Base-by-base conservation (phyloP, 768 basidiomycete genomes). In the Xerocomellus dryophilus region DNA sequence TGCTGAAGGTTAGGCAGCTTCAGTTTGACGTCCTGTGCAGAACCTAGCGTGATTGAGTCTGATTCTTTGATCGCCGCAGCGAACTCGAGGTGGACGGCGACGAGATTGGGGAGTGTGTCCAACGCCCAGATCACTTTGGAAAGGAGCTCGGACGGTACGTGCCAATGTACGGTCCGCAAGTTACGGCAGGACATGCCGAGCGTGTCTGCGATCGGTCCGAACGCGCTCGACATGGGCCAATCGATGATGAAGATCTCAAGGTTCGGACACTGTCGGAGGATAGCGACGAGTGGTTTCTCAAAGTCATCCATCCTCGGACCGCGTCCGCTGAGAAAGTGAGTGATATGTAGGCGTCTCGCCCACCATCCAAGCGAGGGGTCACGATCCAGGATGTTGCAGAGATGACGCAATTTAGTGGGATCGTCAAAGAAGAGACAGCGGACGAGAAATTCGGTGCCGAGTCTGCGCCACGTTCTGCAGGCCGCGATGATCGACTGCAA, bases 41-140 rank as follows among this genome's bases (percentile, higher is more conserved):
- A 78, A 1, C 89, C 88, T 1, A 90, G 73, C 8, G 74, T 74
- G 36, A 81, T 72, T 14, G 69, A 68, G 27, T 83, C 81, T n/a
- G 73, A 58, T 36, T 74, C 75, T 32, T 55, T 54, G 36, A 61
- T 38, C 11, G 68, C 52, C 0, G 42, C 21, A 3, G 61, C 62
- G 40, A 88, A 79, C 27, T 81, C 76, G 53, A 91, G 75, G 58
- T 82, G 81, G 3, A 79, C 76, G 3, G 81, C 78, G 8, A 81
- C 71, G 38, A 91, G 72, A 47, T 70, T 69, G 1, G 82, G 82
- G 5, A 91, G 77, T 1, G 81, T 77, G 50, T 82, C 80, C 2
- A 91, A 73, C 6, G 86, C 82, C 84, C 85, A 86, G 41, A 90
- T 88, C 5, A 88, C 77, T 62, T 85, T 86, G 12, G 83, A 73